Evolutionary conservation across 257 asterid species (phyloP).

Genomic region (Gentiana straminea): DNA sequence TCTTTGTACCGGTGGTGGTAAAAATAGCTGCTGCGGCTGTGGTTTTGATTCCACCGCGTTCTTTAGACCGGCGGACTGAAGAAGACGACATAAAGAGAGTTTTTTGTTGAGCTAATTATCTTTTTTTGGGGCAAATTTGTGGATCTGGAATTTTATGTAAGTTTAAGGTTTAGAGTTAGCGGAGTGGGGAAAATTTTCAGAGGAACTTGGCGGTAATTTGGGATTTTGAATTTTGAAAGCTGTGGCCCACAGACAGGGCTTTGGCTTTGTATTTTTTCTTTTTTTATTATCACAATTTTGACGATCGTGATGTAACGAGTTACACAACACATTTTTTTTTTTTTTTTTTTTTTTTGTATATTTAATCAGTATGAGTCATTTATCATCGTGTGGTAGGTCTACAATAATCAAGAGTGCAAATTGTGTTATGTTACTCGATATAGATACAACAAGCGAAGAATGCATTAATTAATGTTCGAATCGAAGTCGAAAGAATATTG

Average conservation of each 20-base stretch:
- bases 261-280: not conserved
- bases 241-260: not conserved
- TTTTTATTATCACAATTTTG: too few relatives aligned
- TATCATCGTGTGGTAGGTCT: too few relatives aligned
- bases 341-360: too few relatives aligned
- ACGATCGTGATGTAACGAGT: too few relatives aligned
- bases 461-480: too few relatives aligned
- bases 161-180: not conserved
- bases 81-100: constrained; percentile 32
- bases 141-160: not conserved
- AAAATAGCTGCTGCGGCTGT: constrained; percentile 17
- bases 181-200: not conserved
- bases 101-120: not conserved
- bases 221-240: constrained; percentile 18
- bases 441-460: too few relatives aligned
- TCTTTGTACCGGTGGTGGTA: not conserved
- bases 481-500: too few relatives aligned
- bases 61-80: constrained; percentile 51
- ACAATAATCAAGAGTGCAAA: too few relatives aligned
- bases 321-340: too few relatives aligned
- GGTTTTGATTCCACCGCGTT: constrained; percentile 36
- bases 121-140: not conserved
- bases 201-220: constrained; percentile 2
- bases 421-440: too few relatives aligned
- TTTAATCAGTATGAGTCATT: too few relatives aligned